phyloP scores from a whole-genome alignment of 129 eudicot species.

The Smallanthus sonchifolius region DNA sequence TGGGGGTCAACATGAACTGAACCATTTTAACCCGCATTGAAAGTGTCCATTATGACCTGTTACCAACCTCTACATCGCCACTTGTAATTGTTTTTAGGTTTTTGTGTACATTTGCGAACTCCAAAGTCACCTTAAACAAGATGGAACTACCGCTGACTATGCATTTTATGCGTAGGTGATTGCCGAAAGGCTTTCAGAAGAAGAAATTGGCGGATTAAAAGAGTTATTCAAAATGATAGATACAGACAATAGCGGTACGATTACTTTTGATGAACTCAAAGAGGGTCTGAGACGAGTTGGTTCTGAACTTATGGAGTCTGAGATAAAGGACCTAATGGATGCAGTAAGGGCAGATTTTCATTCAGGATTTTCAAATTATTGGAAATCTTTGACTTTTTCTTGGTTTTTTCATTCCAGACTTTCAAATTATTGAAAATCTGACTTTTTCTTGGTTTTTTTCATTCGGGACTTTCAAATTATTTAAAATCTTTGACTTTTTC shows the following conservation, averaged over 20 bases:
- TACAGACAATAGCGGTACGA: conserved; percentile 82
- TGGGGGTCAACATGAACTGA: background rate
- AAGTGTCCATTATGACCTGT: background rate
- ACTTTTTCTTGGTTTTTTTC: background rate
- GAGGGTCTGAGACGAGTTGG: conserved; percentile 77
- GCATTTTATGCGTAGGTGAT: conserved; percentile 52
- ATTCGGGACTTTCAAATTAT: background rate
- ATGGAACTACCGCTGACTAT: background rate
- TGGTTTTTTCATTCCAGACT: background rate
- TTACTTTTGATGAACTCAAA: conserved; percentile 87
- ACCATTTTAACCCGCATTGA: background rate
- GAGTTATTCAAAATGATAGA: conserved; percentile 89
- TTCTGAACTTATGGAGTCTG: conserved; percentile 89
- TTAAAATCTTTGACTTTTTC: background rate
- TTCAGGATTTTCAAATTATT: background rate
- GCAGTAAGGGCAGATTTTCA: conserved; percentile 48
- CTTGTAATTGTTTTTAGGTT: background rate
- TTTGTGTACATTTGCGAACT: background rate
- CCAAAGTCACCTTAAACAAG: background rate
- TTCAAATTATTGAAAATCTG: background rate
- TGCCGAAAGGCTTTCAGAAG: conserved; percentile 92
- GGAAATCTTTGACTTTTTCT: background rate
- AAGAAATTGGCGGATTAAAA: conserved; percentile 90
- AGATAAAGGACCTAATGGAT: conserved; percentile 85
- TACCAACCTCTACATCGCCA: background rate